Base-by-base conservation (phyloP, 805 yeast genomes). In the Millerozyma acaciae region DNA sequence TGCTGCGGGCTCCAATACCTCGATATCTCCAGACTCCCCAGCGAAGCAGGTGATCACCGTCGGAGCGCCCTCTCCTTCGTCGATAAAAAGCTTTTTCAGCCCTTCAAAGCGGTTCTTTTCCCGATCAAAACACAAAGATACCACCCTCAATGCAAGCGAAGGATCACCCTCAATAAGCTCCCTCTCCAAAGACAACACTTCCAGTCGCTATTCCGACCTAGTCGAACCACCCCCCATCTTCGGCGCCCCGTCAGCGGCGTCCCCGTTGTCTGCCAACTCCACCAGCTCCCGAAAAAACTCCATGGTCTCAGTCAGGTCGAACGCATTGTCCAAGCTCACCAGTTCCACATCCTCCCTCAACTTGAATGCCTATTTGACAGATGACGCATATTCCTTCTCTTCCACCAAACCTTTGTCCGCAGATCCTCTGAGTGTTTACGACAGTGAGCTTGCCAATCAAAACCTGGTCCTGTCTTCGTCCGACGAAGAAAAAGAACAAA, bases 311-410 rank as follows among this genome's bases (percentile, higher is more conserved):
- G 35, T 44, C 8, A 28, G 41, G n/a, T 45, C 48, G 20, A 47
- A 40, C 22, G 51, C 55, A 5, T 47, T 65, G 8, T 42, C 53
- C 32, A 50, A 61, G 21, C 60, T 66, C 22, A 52, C 69, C 23
- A 61, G 68, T 37, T 60, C 68, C 19, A 59, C 60, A 35, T 60
- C 68, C 16, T 60, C 67, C 18, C 48, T 66, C 21, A 66, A 66
- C 39, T 52, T 66, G 29, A 60, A 65, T 36, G 72, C 68, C 7
- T 66, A 62, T 38, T 51, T 66, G 33, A 63, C 68, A 10, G 70
- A 62, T 33, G 65, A 56, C 21, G 37, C 45, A 2, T 43, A 20
- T n/a, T 30, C 45, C 7, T 13, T 26, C 6, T 8, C 26, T 12
- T 29, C 43, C 16, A 21, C 23, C 8, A 21, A 34, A 4, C 25